phyloP scores from a whole-genome alignment of 768 basidiomycete species.

The Cantharellus anzutake region DNA sequence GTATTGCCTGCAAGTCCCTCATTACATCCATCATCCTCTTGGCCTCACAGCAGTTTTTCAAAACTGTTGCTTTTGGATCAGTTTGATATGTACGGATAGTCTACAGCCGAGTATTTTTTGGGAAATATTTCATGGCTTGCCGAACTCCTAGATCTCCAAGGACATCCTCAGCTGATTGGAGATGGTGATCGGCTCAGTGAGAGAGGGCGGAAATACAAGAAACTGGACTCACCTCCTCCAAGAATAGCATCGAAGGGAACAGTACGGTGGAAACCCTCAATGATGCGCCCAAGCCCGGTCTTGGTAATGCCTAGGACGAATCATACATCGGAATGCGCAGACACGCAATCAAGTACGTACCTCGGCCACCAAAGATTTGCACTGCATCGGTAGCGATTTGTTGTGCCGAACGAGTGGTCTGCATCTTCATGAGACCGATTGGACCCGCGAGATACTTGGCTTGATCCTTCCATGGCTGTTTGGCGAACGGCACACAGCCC shows the following conservation, averaged over 20 bases:
- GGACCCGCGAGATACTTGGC: conserved; percentile 20
- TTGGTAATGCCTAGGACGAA: conserved; percentile 40
- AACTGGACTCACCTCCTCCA: conserved; percentile 49
- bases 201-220: not conserved
- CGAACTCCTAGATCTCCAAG: conserved; percentile 63
- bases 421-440: conserved; percentile 1
- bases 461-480: conserved; percentile 44
- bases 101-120: not conserved
- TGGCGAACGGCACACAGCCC: not conserved
- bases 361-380: conserved; percentile 9
- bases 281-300: conserved; percentile 58
- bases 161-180: conserved; percentile 20
- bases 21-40: not conserved
- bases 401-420: conserved; percentile 57
- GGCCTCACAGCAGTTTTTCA: not conserved
- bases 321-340: not conserved
- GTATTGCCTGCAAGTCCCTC: not conserved
- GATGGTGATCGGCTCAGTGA: not conserved
- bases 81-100: not conserved
- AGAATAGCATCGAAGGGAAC: conserved; percentile 70
- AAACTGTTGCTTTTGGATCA: not conserved
- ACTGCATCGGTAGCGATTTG: conserved; percentile 60
- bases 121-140: conserved; percentile 61
- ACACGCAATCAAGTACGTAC: not conserved
- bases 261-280: conserved; percentile 64